These are phyloP conservation scores for Epichloe uncinata DNA, from an alignment of 2,329 filamentous ascomycete species.

Conservation along the genomic window DNA sequence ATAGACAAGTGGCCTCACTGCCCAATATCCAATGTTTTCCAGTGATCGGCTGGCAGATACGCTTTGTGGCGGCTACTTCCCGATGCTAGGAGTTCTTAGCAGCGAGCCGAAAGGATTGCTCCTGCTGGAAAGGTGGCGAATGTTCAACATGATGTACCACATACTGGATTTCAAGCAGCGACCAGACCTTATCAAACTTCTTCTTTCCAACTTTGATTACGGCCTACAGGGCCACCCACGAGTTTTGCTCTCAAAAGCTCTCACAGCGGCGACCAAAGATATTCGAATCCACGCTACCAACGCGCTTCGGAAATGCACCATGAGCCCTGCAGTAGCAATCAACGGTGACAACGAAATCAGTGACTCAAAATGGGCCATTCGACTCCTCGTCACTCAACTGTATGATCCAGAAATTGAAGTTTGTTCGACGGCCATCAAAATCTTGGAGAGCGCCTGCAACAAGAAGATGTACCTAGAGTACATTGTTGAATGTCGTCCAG, in stretches of 20 bases:
- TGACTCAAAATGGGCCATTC: constrained; percentile 90
- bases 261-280: constrained; percentile 82
- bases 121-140: constrained; percentile 90
- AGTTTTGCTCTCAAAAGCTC: constrained; percentile 82
- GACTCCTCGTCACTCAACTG: constrained; percentile 90
- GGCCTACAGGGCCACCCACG: constrained; percentile 76
- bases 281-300: constrained; percentile 86
- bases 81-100: constrained; percentile 78
- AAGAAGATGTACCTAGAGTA: constrained; percentile 83
- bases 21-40: constrained; percentile 80
- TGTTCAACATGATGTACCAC: constrained; percentile 99
- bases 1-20: constrained; percentile 59
- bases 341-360: constrained; percentile 29
- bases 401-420: constrained; percentile 97
- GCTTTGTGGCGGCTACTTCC: constrained; percentile 84
- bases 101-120: constrained; percentile 69
- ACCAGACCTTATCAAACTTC: constrained; percentile 77
- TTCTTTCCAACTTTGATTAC: constrained; percentile 89
- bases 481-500: constrained; percentile 89
- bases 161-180: constrained; percentile 85
- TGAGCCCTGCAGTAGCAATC: constrained; percentile 27
- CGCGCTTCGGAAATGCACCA: constrained; percentile 75
- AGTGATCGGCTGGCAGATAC: constrained; percentile 73
- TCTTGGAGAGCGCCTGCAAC: constrained; percentile 94
- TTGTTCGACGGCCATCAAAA: constrained; percentile 91